A percentile compares a stretch with the other conserved stretches of the same genome.
phyloP scores from a whole-genome alignment of 2,329 filamentous ascomycete species.

The Phaeophleospora eucalypticola region DNA sequence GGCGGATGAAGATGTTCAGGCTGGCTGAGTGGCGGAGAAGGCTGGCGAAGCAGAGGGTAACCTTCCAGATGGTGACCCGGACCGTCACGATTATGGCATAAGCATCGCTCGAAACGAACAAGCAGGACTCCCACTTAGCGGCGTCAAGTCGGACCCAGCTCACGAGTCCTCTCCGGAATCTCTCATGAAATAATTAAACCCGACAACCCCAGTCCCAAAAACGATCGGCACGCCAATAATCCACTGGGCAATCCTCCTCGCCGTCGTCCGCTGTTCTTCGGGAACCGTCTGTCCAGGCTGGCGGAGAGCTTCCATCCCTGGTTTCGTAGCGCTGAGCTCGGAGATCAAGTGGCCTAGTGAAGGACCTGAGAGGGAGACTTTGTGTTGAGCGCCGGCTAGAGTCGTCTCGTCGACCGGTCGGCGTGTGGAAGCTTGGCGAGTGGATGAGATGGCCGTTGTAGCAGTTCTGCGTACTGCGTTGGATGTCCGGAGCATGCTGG shows the following conservation, averaged over 20 bases:
- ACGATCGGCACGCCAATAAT: conserved; percentile 20
- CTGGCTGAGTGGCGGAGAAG: not conserved
- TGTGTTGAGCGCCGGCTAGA: conserved; percentile 22
- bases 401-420: conserved; percentile 16
- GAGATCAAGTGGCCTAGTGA: conserved; percentile 29
- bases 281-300: conserved; percentile 25
- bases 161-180: not conserved
- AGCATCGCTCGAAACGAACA: too few species aligned
- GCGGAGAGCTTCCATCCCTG: conserved; percentile 27
- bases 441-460: not conserved
- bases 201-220: conserved; percentile 17
- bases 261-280: conserved; percentile 25
- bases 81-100: too few species aligned
- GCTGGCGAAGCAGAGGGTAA: not conserved
- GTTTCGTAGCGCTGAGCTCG: conserved; percentile 27
- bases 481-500: not conserved
- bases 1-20: not conserved
- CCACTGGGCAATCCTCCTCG: conserved; percentile 19
- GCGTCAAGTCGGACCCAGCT: not conserved
- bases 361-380: conserved; percentile 26
- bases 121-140: too few species aligned
- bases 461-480: not conserved
- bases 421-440: conserved; percentile 6
- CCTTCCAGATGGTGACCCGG: conserved; percentile 1
- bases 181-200: conserved; percentile 3